Evolutionary conservation across 2,329 filamentous ascomycete species (phyloP).

Genomic region (Diaporthe vexans): DNA sequence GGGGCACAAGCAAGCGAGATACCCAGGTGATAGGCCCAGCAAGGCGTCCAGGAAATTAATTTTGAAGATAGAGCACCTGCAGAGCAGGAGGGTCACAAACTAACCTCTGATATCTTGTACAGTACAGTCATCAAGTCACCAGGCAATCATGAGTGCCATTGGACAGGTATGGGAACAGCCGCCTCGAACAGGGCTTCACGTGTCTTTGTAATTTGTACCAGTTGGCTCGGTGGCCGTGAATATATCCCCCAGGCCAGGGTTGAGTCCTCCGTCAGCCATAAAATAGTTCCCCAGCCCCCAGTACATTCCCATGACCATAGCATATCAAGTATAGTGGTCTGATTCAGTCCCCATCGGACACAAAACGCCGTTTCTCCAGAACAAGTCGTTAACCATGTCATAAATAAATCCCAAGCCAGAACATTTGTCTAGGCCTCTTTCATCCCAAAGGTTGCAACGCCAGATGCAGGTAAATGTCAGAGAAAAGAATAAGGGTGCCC

Average conservation of each 20-base stretch:
- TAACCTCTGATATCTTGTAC: not conserved
- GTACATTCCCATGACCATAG: not conserved
- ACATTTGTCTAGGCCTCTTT: slow-evolving; percentile 29
- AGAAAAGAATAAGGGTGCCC: not conserved
- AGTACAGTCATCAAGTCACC: not conserved
- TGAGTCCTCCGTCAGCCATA: slow-evolving; percentile 1
- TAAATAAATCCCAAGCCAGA: slow-evolving; percentile 24
- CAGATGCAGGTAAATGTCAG: slow-evolving; percentile 10
- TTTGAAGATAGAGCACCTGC: not conserved
- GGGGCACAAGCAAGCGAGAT: slow-evolving; percentile 25
- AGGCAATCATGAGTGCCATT: not conserved
- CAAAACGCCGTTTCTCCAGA: slow-evolving; percentile 22
- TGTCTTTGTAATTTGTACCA: slow-evolving; percentile 6
- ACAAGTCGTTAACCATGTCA: slow-evolving; percentile 9
- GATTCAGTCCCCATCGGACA: not conserved
- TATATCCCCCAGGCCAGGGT: not conserved
- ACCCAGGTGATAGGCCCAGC: slow-evolving; percentile 16
- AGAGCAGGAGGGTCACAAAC: not conserved
- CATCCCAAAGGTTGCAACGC: slow-evolving; percentile 29
- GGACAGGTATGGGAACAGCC: not conserved
- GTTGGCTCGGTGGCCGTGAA: not conserved
- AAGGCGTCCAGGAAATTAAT: slow-evolving; percentile 30
- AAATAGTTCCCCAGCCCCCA: slow-evolving; percentile 8
- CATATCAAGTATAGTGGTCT: not conserved
- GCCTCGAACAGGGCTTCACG: not conserved